These are phyloP conservation scores for Tylopilus felleus DNA, from an alignment of 768 basidiomycete genomes.

Conservation along the genomic window DNA sequence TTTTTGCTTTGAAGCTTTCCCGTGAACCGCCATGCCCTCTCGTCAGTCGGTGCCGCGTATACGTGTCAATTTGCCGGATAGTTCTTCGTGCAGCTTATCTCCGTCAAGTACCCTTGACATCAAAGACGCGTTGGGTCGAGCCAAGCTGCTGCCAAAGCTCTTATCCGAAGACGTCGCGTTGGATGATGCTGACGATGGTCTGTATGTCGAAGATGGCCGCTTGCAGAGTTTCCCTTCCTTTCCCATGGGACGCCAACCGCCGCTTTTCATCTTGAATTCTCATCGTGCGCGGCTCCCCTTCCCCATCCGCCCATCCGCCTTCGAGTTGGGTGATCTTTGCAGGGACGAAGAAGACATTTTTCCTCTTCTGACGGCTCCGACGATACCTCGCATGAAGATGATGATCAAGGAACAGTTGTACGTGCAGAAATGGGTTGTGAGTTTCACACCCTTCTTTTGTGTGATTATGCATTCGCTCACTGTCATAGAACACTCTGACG, in stretches of 20 bases:
- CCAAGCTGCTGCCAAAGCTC: conserved; percentile 16
- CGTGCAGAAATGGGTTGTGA: conserved; percentile 34
- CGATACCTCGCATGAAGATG: conserved; percentile 34
- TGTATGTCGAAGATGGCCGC: conserved; percentile 9
- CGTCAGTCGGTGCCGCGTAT: conserved; percentile 22
- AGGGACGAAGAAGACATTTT: conserved; percentile 15
- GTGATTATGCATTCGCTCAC: conserved; percentile 6
- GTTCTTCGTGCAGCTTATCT: conserved; percentile 12
- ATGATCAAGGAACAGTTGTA: conserved; percentile 35
- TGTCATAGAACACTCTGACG: conserved; percentile 19
- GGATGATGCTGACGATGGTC: conserved; percentile 10
- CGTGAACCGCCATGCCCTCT: conserved; percentile 17
- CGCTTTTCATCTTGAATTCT: conserved; percentile 26
- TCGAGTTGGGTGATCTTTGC: conserved; percentile 18
- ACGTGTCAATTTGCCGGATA: conserved; percentile 16
- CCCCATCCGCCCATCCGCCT: conserved; percentile 16
- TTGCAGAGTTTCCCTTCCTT: conserved; percentile 31
- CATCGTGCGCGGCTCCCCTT: conserved; percentile 25
- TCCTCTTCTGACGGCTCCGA: conserved; percentile 30
- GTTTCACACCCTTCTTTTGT: conserved; percentile 8
- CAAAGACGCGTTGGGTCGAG: conserved; percentile 16
- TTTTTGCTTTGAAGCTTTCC: conserved; percentile 3
- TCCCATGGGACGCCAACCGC: conserved; percentile 25
- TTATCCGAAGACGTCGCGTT: conserved; percentile 21
- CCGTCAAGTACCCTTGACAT: conserved; percentile 29